These are phyloP conservation scores for Creolimax fragrantissima DNA, from an alignment of 78 protist species.

Conservation along the genomic window DNA sequence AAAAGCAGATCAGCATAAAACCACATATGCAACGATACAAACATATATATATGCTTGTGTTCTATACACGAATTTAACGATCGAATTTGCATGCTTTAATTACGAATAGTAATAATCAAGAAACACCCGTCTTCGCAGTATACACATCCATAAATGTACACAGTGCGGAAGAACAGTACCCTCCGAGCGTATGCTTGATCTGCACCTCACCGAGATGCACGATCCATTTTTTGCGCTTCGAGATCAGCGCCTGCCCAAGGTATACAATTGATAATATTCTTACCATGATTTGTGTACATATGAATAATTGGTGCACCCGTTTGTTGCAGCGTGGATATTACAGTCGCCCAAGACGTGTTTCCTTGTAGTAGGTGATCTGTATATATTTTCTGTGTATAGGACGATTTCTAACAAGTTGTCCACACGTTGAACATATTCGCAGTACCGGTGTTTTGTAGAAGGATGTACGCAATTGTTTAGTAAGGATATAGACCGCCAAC, in stretches of 20 bases:
- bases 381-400: not conserved
- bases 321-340: not conserved
- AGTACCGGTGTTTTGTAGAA: not conserved
- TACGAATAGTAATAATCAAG: too few relatives aligned
- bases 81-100: too few relatives aligned
- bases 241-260: not conserved
- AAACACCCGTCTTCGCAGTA: not conserved
- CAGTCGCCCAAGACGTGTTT: not conserved
- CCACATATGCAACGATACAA: too few relatives aligned
- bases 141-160: not conserved
- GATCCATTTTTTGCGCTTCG: not conserved
- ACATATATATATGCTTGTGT: too few relatives aligned
- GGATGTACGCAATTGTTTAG: not conserved
- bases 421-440: not conserved
- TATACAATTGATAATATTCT: not conserved
- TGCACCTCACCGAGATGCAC: conserved; percentile 4
- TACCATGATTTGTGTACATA: not conserved
- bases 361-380: not conserved
- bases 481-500: not conserved
- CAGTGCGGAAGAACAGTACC: not conserved
- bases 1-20: too few relatives aligned
- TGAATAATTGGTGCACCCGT: not conserved
- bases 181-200: not conserved
- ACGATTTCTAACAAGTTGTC: not conserved
- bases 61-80: too few relatives aligned